Conservation (phyloP, 139 green algal genomes). For the Eudorina sp. region DNA sequence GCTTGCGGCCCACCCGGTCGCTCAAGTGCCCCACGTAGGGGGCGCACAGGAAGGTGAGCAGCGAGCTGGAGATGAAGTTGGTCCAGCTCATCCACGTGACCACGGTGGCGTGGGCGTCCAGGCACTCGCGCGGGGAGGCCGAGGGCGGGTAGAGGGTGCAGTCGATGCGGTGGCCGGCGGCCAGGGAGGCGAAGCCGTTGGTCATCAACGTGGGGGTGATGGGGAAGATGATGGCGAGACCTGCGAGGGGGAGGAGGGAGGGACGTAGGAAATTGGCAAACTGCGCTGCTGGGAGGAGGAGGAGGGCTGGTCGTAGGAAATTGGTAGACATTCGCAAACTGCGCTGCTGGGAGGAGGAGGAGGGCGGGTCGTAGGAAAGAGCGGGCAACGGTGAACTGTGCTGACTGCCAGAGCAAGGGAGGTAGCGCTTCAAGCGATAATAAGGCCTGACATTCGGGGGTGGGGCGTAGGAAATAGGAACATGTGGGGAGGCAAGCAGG, state of each 20-base stretch:
- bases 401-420: no score
- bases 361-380: no score
- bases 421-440: no score
- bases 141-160: constrained; percentile 71
- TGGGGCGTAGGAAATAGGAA: no score
- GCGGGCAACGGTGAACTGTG: no score
- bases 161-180: constrained; percentile 69
- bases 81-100: constrained; percentile 67
- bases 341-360: no score
- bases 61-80: constrained; percentile 73
- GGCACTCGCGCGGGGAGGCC: constrained; percentile 42
- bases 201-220: constrained; percentile 79
- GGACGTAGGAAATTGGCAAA: no score
- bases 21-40: constrained; percentile 71
- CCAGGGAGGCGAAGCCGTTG: constrained; percentile 83
- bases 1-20: constrained; percentile 82
- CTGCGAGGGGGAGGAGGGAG: constrained; percentile 49
- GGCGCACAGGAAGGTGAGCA: constrained; percentile 77
- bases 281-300: neutral
- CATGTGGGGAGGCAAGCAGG: no score
- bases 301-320: neutral
- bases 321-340: neutral
- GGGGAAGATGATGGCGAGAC: constrained; percentile 74
- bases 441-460: no score
- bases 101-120: constrained; percentile 53